Evolutionary conservation across 2,329 filamentous ascomycete species (phyloP).

Genomic region (Talaromyces sp.): DNA sequence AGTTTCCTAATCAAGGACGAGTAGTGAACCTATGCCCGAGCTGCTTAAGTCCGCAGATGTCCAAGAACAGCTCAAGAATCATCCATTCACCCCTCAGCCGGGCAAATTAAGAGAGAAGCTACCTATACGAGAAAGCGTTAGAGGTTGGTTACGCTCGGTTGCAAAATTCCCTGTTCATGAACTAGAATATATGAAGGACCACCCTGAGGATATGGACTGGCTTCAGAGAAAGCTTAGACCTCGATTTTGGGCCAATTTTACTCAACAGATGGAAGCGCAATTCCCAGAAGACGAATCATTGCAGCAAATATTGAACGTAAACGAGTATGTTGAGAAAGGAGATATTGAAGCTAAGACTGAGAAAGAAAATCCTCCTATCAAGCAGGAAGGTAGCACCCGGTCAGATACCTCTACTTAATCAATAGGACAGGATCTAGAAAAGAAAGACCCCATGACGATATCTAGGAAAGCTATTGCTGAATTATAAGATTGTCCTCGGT

Average conservation of each 20-base stretch:
- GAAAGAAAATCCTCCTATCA: not conserved
- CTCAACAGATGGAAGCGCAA: slow-evolving; percentile 14
- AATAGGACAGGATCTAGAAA: not conserved
- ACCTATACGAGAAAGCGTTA: not conserved
- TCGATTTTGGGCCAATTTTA: slow-evolving; percentile 15
- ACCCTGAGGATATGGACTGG: slow-evolving; percentile 18
- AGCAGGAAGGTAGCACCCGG: not conserved
- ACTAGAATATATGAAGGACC: slow-evolving; percentile 16
- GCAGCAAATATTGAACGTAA: not conserved
- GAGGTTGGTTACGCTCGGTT: not conserved
- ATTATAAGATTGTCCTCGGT: no score
- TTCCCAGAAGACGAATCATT: not conserved
- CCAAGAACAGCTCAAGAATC: not conserved
- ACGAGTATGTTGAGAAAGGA: not conserved
- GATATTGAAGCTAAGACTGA: not conserved
- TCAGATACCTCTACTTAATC: not conserved
- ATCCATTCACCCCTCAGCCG: not conserved
- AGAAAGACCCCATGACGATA: not conserved
- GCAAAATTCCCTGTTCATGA: slow-evolving; percentile 3
- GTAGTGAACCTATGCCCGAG: not conserved
- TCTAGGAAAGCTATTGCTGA: no score
- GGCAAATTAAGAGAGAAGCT: not conserved
- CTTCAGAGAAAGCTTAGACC: slow-evolving; percentile 14
- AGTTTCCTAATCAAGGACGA: not conserved
- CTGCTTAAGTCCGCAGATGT: not conserved